Conservation (phyloP, 139 green algal species). For the Eudorina sp. region DNA sequence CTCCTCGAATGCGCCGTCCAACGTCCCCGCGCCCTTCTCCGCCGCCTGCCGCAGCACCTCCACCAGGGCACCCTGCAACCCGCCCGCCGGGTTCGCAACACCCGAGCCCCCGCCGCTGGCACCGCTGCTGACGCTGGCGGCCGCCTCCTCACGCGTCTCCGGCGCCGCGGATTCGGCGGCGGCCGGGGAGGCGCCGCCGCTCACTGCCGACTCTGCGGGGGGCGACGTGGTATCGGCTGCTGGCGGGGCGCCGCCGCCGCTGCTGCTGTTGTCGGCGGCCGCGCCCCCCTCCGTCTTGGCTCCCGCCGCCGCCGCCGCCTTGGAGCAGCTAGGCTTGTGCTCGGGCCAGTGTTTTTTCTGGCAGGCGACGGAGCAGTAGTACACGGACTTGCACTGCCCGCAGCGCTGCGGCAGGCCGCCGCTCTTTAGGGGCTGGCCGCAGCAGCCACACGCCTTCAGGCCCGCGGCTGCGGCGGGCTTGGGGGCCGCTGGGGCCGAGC, state of each 20-base stretch:
- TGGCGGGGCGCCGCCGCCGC: background rate
- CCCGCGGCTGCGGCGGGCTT: background rate
- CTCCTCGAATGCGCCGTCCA: constrained; percentile 43
- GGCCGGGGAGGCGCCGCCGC: background rate
- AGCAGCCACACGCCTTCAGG: constrained; percentile 51
- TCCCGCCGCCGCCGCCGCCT: too few relatives aligned
- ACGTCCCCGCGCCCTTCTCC: constrained; percentile 41
- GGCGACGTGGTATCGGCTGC: too few relatives aligned
- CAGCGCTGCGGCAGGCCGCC: constrained; percentile 52
- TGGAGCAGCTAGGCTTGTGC: constrained; percentile 46
- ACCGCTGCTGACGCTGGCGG: background rate
- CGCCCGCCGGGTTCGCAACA: background rate
- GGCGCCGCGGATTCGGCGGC: background rate
- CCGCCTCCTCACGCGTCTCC: background rate
- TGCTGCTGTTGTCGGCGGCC: background rate
- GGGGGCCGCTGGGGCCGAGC: background rate
- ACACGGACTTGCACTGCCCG: constrained; percentile 48
- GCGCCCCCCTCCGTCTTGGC: background rate
- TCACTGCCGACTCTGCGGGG: background rate
- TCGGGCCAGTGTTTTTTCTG: constrained; percentile 56
- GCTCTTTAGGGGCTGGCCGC: constrained; percentile 38
- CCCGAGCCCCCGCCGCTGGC: background rate
- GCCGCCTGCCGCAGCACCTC: constrained; percentile 49
- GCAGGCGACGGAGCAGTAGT: constrained; percentile 51
- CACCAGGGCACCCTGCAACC: constrained; percentile 40